Base-by-base conservation (phyloP, 495 filamentous ascomycete genomes). In the Penicillium coffeae region DNA sequence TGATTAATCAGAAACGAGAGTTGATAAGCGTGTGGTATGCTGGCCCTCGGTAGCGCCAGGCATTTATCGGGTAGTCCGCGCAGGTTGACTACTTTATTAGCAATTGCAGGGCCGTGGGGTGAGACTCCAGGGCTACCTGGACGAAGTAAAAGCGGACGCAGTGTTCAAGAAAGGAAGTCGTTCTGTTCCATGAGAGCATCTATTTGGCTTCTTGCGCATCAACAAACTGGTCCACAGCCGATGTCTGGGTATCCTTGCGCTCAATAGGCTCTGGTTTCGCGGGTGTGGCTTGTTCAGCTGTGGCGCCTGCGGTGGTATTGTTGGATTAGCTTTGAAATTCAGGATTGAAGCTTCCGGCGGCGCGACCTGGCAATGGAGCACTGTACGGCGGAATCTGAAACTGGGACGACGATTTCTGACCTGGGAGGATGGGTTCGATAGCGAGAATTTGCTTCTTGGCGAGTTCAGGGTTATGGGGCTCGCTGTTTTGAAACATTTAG, bases 401-500 rank as follows among this genome's bases (percentile, higher is more conserved):
- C 19, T 68, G 60, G 34, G 63, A 61, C 30, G 62, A 52, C 21
- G 63, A 52, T 48, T 64, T 68, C 62, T 94, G 89, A 48, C 90
- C 90, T 42, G 76, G 76, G 25, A 97, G 63, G 59, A 99, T 90
- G 3, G 93, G 90, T 8, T 86, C 86, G 38, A 97, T 87, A 25
- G 86, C 74, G 48, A 91, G 72, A 38, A 97, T 95, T 65, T 97
- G 93, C 56, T 91, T 77, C 21, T 78, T 76, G 59, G 92, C 88
- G 50, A 84, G 77, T 47, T 90, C 74, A 0, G 88, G 82, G 13
- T 89, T 82, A 33, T 77, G 66, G 30, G 76, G 75, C 45, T 88
- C 81, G 51, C 90, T 93, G 56, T 68, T 65, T 33, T 32, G 15
- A 16, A 6, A 50, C 21, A 5, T 14, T 52, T 41, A 45, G 49